These are phyloP conservation scores for Acacia confusa DNA, from an alignment of 306 rosid species.

Conservation along the genomic window DNA sequence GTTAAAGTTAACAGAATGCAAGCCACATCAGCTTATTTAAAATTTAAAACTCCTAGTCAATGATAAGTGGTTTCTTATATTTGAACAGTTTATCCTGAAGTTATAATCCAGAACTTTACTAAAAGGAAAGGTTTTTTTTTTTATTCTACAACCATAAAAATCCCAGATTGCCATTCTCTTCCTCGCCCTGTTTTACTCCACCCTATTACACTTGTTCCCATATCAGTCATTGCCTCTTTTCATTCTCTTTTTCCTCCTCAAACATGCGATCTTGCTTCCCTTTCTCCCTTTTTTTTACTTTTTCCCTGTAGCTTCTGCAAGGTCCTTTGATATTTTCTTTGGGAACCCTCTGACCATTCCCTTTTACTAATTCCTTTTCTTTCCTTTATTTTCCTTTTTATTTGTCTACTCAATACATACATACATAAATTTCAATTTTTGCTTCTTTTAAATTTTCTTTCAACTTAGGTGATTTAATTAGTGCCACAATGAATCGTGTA, in stretches of 20 bases:
- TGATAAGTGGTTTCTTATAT: no score
- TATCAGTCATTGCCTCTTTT: slow-evolving; percentile 10
- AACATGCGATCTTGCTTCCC: slow-evolving; percentile 26
- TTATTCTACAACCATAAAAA: no score
- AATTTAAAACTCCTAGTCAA: no score
- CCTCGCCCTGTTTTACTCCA: background rate
- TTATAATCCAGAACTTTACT: no score
- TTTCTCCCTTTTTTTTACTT: background rate
- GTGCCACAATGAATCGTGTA: slow-evolving; percentile 73
- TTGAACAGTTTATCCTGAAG: no score
- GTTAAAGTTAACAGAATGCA: no score
- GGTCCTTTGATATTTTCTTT: slow-evolving; percentile 80
- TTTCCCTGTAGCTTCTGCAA: slow-evolving; percentile 33
- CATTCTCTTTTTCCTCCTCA: background rate
- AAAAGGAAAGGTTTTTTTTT: no score
- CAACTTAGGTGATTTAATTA: background rate
- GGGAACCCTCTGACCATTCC: slow-evolving; percentile 55
- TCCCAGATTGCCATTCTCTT: no score
- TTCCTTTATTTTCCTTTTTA: background rate
- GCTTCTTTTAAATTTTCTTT: background rate
- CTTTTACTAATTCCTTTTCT: background rate
- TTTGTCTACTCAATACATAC: background rate
- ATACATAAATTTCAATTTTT: no score
- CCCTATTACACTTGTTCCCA: slow-evolving; percentile 1
- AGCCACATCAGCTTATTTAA: no score